A percentile compares a stretch with the other conserved stretches of the same genome.
Conservation (phyloP, 2,329 filamentous ascomycete species). For the Apiospora saccharicola region DNA sequence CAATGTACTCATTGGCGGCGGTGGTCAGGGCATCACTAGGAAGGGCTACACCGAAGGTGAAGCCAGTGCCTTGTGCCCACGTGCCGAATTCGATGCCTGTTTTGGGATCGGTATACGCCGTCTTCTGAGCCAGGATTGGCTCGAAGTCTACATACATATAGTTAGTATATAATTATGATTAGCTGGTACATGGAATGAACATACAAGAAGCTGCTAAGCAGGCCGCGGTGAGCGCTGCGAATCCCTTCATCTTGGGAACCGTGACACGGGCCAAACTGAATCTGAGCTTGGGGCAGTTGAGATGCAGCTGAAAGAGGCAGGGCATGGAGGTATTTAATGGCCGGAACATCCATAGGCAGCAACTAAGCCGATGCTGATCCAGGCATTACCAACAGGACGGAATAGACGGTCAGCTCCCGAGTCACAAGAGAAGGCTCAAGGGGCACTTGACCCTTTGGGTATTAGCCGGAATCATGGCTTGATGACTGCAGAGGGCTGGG, state of each 20-base stretch:
- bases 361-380: neutral
- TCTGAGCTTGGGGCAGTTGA: neutral
- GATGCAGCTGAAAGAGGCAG: constrained; percentile 11
- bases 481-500: constrained; percentile 3
- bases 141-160: constrained; percentile 35
- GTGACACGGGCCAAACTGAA: neutral
- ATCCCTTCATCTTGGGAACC: constrained; percentile 36
- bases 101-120: constrained; percentile 40
- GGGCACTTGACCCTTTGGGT: constrained; percentile 11
- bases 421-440: constrained; percentile 2
- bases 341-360: neutral
- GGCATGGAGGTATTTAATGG: constrained; percentile 16
- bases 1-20: constrained; percentile 41
- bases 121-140: constrained; percentile 36
- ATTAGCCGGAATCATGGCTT: constrained; percentile 20
- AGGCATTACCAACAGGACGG: constrained; percentile 18
- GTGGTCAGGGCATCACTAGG: constrained; percentile 41
- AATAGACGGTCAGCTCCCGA: constrained; percentile 15
- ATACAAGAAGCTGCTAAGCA: constrained; percentile 40
- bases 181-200: constrained; percentile 22
- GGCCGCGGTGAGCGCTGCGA: constrained; percentile 40
- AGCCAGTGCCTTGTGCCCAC: constrained; percentile 35
- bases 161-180: neutral
- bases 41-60: constrained; percentile 40
- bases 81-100: constrained; percentile 42